Conservation (phyloP, 371 early-diverging fungal species). For the Fennellomyces sp. region DNA sequence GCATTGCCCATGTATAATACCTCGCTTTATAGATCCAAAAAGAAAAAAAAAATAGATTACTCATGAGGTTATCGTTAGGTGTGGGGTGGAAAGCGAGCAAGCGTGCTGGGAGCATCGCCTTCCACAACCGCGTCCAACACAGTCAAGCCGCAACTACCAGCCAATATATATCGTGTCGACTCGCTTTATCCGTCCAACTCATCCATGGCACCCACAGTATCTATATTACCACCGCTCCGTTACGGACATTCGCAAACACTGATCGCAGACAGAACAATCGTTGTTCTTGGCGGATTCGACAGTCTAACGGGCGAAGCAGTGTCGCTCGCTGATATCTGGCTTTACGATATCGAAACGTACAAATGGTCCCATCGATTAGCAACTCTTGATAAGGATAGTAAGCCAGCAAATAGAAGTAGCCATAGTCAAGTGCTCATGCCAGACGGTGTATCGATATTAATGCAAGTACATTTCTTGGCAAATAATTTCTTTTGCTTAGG, state of each 20-base stretch:
- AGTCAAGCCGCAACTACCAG: conserved; percentile 12
- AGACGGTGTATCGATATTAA: conserved; percentile 43
- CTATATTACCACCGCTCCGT: conserved; percentile 22
- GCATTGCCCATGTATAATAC: conserved; percentile 43
- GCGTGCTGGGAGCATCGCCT: neutral
- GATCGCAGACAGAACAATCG: conserved; percentile 27
- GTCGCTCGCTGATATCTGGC: conserved; percentile 39
- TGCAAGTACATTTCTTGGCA: conserved; percentile 21
- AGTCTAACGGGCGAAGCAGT: conserved; percentile 36
- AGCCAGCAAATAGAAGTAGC: conserved; percentile 41
- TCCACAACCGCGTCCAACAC: neutral
- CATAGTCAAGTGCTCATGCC: conserved; percentile 46
- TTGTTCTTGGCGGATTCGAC: conserved; percentile 47
- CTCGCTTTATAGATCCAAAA: conserved; percentile 4
- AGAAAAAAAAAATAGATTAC: neutral
- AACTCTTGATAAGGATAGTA: conserved; percentile 29
- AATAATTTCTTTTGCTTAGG: neutral
- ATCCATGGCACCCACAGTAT: conserved; percentile 5
- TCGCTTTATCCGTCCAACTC: conserved; percentile 33
- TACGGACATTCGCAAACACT: conserved; percentile 47
- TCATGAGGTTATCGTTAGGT: conserved; percentile 19
- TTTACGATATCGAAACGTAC: conserved; percentile 27
- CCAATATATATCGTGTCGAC: conserved; percentile 35
- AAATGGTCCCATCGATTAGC: conserved; percentile 34
- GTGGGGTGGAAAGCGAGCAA: conserved; percentile 44